phyloP scores from a whole-genome alignment of 2,329 filamentous ascomycete genomes.

The Leptographium procerum region DNA sequence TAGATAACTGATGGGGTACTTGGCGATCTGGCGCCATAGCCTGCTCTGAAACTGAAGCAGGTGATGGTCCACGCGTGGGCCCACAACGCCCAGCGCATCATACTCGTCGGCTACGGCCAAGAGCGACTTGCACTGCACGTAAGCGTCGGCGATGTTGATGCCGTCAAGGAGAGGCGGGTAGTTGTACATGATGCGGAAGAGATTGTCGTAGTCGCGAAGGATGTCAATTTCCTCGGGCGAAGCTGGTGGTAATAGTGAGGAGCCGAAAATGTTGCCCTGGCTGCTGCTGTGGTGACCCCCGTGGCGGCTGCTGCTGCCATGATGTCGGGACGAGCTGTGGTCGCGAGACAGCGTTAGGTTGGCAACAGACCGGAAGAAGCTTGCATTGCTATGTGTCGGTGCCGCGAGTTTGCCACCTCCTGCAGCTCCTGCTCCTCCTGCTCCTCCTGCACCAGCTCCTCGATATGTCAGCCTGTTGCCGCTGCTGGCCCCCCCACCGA shows the following conservation, averaged over 20 bases:
- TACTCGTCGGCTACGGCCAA: slow-evolving; percentile 88
- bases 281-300: background rate
- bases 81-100: slow-evolving; percentile 78
- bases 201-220: slow-evolving; percentile 86
- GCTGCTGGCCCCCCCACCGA: slow-evolving; percentile 35
- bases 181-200: slow-evolving; percentile 95
- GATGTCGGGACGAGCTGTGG: slow-evolving; percentile 25
- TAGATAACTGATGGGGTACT: slow-evolving; percentile 87
- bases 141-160: slow-evolving; percentile 83
- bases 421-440: background rate
- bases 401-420: background rate
- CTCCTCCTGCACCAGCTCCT: slow-evolving; percentile 36
- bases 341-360: slow-evolving; percentile 48
- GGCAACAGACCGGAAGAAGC: slow-evolving; percentile 80
- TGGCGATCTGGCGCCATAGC: slow-evolving; percentile 92
- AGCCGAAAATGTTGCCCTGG: slow-evolving; percentile 4
- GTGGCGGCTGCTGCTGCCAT: slow-evolving; percentile 24
- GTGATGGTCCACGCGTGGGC: slow-evolving; percentile 85
- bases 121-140: slow-evolving; percentile 86
- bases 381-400: slow-evolving; percentile 23
- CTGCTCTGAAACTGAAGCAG: slow-evolving; percentile 82
- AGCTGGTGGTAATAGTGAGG: slow-evolving; percentile 25
- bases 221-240: slow-evolving; percentile 59
- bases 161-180: slow-evolving; percentile 71
- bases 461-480: slow-evolving; percentile 28